Base-by-base conservation (phyloP, 192 early-diverging fungal genomes). In the Ramicandelaber brevisporus region DNA sequence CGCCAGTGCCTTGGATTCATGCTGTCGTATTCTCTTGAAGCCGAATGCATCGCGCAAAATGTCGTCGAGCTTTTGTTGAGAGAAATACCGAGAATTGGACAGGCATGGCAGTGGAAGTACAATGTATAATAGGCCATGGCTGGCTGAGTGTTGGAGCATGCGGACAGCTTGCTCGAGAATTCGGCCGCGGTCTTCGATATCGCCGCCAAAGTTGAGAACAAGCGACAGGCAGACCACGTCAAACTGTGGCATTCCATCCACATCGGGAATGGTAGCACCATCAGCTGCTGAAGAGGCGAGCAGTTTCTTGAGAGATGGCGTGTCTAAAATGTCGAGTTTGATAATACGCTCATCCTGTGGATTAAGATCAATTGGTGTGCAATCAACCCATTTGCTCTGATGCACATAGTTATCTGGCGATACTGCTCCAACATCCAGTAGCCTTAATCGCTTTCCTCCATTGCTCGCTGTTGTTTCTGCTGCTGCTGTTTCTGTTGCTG, bases 171-270 rank as follows among this genome's bases (percentile, higher is more conserved):
- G 51, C 9, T 46, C 26, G 2, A 79, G 49, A 57, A 83, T 75
- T 16, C 65, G 46, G 5, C 81, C 85, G 42, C 85, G 52, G 22
- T 56, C 50, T 5, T 31, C 44, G 2, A 69, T 58, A 52, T 83
- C 76, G 3, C 69, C 69, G 0, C 82, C 73, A 64, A 90, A 90
- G 44, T 90, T 90, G 26, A 90, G 67, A 0, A 90, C 85, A 0
- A 90, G 41, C 8, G 65, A 72, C 10, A 90, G 53, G 33, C 74
- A 78, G 0, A 90, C 48, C 14, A 79, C 61, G 30, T 90, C 57
- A 44, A 78, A 90, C 3, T 39, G 42, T 15, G 17, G 1, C 2
- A 7, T 6, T 16, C 37, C 27, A 8, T 56, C 51, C 4, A 41
- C 37, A 13, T 40, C 48, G 3, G 12, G 35, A 0, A 24, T 12